These are phyloP conservation scores for Cyberlindnera americana DNA, from an alignment of 805 yeast genomes.

Conservation along the genomic window DNA sequence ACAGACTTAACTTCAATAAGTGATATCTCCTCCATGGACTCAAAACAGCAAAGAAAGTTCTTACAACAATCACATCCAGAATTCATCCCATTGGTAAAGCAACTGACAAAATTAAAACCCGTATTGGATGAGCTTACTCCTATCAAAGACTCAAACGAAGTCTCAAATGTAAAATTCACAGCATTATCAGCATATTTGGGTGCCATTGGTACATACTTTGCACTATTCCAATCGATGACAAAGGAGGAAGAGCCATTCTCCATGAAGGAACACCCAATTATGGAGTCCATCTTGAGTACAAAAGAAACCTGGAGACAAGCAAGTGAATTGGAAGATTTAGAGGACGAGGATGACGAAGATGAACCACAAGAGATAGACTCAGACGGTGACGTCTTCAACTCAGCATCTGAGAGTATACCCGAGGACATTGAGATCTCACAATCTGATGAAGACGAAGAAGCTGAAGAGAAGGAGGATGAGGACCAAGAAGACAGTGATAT, in stretches of 20 bases:
- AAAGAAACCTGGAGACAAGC: slow-evolving; percentile 92
- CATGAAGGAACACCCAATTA: slow-evolving; percentile 85
- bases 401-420: slow-evolving; percentile 15
- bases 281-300: slow-evolving; percentile 79
- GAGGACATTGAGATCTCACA: slow-evolving; percentile 18
- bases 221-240: slow-evolving; percentile 60
- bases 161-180: slow-evolving; percentile 48
- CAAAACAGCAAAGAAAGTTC: slow-evolving; percentile 48
- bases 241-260: slow-evolving; percentile 51
- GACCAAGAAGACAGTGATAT: slow-evolving; percentile 26
- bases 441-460: slow-evolving; percentile 7
- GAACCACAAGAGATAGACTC: slow-evolving; percentile 19
- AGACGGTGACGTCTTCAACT: slow-evolving; percentile 19
- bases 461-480: slow-evolving; percentile 16
- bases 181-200: slow-evolving; percentile 82
- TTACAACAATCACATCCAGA: slow-evolving; percentile 75
- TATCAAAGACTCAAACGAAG: slow-evolving; percentile 31
- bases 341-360: slow-evolving; percentile 14
- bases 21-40: slow-evolving; percentile 48
- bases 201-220: slow-evolving; percentile 72
- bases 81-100: slow-evolving; percentile 70
- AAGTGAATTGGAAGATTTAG: slow-evolving; percentile 40
- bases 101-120: slow-evolving; percentile 43
- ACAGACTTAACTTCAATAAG: slow-evolving; percentile 34
- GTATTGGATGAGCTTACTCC: slow-evolving; percentile 36